A percentile compares a stretch with the other conserved stretches of the same genome.
These are phyloP conservation scores for Azolla pinnata DNA, from an alignment of 75 land plant genomes.

Conservation along the genomic window DNA sequence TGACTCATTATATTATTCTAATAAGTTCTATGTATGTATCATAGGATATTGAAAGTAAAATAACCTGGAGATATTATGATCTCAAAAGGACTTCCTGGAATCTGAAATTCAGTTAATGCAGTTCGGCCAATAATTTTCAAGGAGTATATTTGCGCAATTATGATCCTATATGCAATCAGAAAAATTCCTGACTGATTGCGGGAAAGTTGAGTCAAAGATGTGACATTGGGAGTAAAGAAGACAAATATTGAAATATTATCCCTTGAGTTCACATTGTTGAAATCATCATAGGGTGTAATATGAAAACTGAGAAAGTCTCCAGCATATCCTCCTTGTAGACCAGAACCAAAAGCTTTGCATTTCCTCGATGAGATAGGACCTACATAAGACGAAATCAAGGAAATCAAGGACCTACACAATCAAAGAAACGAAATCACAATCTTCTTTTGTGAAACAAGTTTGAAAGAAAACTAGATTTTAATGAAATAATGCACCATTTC, in stretches of 20 bases:
- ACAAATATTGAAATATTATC: background rate
- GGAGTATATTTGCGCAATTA: background rate
- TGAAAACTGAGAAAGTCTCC: background rate
- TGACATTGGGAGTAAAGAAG: background rate
- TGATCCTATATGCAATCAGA: background rate
- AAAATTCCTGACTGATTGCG: background rate
- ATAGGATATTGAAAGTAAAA: background rate
- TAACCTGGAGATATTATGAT: background rate
- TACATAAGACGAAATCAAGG: background rate
- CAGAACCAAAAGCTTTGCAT: background rate
- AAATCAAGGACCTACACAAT: background rate
- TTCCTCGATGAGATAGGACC: background rate
- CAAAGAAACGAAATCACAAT: too few relatives aligned
- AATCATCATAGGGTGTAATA: background rate
- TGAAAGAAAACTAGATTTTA: too few relatives aligned
- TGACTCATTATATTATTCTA: too few relatives aligned
- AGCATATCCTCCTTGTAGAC: constrained; percentile 1
- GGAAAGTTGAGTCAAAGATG: background rate
- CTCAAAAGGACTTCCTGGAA: constrained; percentile 3
- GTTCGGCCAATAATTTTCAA: background rate
- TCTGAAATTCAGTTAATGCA: background rate
- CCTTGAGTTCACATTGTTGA: background rate
- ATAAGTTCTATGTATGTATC: too few relatives aligned
- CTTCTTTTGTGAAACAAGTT: too few relatives aligned
- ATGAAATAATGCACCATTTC: too few relatives aligned